A percentile compares a stretch with the other conserved stretches of the same genome.
Evolutionary conservation across 2,329 filamentous ascomycete genomes (phyloP).

Genomic region (Monilinia fructicola): DNA sequence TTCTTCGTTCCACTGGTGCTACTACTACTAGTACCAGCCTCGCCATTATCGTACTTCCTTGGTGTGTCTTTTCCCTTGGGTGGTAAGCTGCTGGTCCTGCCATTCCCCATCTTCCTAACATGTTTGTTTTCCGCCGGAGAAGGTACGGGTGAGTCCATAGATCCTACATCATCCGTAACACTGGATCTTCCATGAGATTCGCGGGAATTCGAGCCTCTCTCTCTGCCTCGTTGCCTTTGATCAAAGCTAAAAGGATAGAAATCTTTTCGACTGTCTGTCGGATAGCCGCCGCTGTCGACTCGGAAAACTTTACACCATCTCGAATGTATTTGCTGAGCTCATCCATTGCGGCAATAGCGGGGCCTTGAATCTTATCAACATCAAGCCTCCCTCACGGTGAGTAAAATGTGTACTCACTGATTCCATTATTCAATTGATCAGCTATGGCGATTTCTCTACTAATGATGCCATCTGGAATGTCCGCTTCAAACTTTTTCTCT

Average conservation of each 20-base stretch:
- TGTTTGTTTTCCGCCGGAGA: constrained; percentile 38
- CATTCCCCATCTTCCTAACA: constrained; percentile 33
- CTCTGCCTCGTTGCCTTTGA: constrained; percentile 32
- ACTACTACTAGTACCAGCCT: constrained; percentile 29
- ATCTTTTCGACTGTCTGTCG: constrained; percentile 23
- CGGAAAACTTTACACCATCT: constrained; percentile 38
- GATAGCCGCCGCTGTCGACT: constrained; percentile 31
- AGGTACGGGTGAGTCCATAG: constrained; percentile 38
- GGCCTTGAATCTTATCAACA: constrained; percentile 27
- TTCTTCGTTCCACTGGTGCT: constrained; percentile 43
- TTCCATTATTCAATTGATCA: constrained; percentile 23
- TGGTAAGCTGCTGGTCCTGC: constrained; percentile 38
- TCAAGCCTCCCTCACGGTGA: not conserved
- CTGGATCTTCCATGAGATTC: constrained; percentile 33
- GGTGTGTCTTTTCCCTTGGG: constrained; percentile 32
- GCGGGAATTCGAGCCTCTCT: constrained; percentile 31
- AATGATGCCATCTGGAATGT: constrained; percentile 29
- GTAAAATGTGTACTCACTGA: constrained; percentile 23
- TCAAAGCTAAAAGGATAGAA: constrained; percentile 27
- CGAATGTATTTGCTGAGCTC: constrained; percentile 30
- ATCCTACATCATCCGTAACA: constrained; percentile 38
- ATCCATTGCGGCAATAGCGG: constrained; percentile 33
- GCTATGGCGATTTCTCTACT: constrained; percentile 27
- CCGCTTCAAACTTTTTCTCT: constrained; percentile 23
- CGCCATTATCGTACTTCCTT: constrained; percentile 33